These are phyloP conservation scores for Albugo candida DNA, from an alignment of 352 stramenopile genomes.

Conservation along the genomic window DNA sequence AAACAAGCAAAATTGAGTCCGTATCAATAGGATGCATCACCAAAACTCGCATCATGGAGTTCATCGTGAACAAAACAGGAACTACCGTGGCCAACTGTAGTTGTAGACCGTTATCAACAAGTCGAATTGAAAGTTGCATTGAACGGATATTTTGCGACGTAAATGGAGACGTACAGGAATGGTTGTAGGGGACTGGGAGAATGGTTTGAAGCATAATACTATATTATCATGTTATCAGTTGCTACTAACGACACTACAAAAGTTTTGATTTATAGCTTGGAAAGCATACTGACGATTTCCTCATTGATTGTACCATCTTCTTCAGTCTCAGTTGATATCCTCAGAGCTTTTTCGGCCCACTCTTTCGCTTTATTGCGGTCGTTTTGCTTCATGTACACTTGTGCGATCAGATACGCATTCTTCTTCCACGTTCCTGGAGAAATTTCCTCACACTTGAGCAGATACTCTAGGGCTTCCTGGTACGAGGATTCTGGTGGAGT, in stretches of 20 bases:
- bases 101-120: no score
- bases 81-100: background rate
- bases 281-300: slow-evolving; percentile 40
- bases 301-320: slow-evolving; percentile 52
- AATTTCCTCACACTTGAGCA: slow-evolving; percentile 60
- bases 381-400: slow-evolving; percentile 70
- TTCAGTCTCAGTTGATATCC: slow-evolving; percentile 25
- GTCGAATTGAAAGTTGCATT: no score
- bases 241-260: background rate
- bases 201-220: no score
- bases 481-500: slow-evolving; percentile 64
- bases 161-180: no score
- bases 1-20: slow-evolving; percentile 48
- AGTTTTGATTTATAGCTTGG: slow-evolving; percentile 19
- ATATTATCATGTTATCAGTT: no score
- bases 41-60: slow-evolving; percentile 62
- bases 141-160: no score
- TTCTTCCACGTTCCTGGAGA: slow-evolving; percentile 66
- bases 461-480: slow-evolving; percentile 51
- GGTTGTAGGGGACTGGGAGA: no score
- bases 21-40: slow-evolving; percentile 44
- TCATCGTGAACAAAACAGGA: slow-evolving; percentile 14
- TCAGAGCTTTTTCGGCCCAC: slow-evolving; percentile 51
- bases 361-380: slow-evolving; percentile 36
- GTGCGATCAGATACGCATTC: slow-evolving; percentile 58